These are phyloP conservation scores for Cunninghamia lanceolata DNA, from an alignment of 75 land plant genomes.

Conservation along the genomic window DNA sequence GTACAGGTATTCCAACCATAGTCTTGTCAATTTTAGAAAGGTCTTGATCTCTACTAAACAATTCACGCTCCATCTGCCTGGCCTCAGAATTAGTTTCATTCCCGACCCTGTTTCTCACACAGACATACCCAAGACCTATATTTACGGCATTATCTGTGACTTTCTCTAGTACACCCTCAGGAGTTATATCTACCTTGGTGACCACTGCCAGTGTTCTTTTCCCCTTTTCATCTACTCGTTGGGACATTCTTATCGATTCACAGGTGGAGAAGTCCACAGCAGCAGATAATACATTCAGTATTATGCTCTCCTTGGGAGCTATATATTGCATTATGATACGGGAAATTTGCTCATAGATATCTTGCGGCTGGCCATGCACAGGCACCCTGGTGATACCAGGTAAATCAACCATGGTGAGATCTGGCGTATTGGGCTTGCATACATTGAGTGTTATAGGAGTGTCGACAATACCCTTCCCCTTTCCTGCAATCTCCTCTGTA, in stretches of 20 bases:
- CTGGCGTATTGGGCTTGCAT: slow-evolving; percentile 35
- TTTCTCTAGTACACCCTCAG: slow-evolving; percentile 57
- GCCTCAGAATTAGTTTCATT: slow-evolving; percentile 43
- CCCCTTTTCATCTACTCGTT: slow-evolving; percentile 40
- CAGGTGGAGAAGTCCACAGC: slow-evolving; percentile 20
- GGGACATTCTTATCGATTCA: slow-evolving; percentile 42
- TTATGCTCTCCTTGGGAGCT: slow-evolving; percentile 52
- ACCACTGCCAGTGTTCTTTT: slow-evolving; percentile 51
- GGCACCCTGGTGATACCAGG: slow-evolving; percentile 71
- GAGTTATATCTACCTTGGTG: slow-evolving; percentile 40
- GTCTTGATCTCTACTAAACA: slow-evolving; percentile 39
- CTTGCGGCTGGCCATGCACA: slow-evolving; percentile 54
- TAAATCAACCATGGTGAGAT: slow-evolving; percentile 64
- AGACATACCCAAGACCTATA: slow-evolving; percentile 66
- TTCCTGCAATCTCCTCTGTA: slow-evolving; percentile 44
- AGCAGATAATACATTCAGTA: slow-evolving; percentile 61
- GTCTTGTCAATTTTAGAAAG: slow-evolving; percentile 36
- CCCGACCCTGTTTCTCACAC: slow-evolving; percentile 50
- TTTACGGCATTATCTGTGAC: slow-evolving; percentile 52
- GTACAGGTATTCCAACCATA: slow-evolving; percentile 48
- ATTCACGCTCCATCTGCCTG: slow-evolving; percentile 21
- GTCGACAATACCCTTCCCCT: slow-evolving; percentile 36
- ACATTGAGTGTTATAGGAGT: slow-evolving; percentile 9
- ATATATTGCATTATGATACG: slow-evolving; percentile 49
- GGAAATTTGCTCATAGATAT: slow-evolving; percentile 53